Evolutionary conservation across 2,329 filamentous ascomycete genomes (phyloP).

Genomic region (Paecilomyces niveus): DNA sequence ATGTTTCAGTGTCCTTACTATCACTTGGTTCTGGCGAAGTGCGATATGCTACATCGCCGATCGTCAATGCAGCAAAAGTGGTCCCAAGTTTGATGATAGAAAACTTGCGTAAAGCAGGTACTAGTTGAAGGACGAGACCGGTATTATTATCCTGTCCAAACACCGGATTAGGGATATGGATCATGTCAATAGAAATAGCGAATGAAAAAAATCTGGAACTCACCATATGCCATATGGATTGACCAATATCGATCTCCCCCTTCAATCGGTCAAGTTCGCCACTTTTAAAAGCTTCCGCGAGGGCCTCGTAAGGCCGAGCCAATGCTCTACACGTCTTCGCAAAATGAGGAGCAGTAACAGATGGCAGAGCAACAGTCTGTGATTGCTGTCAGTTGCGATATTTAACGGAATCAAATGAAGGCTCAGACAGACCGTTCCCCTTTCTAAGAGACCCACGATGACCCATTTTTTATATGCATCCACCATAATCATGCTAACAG

Average conservation of each 20-base stretch:
- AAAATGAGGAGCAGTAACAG: conserved; percentile 47
- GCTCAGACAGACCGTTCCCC: conserved; percentile 49
- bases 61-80: conserved; percentile 60
- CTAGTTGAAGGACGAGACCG: conserved; percentile 62
- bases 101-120: conserved; percentile 65
- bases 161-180: conserved; percentile 1
- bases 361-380: conserved; percentile 46
- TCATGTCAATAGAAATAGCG: background rate
- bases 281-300: conserved; percentile 63
- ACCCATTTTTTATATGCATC: conserved; percentile 92
- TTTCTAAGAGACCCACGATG: conserved; percentile 63
- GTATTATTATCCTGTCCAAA: conserved; percentile 59
- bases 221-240: conserved; percentile 54
- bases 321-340: conserved; percentile 52
- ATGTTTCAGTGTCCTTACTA: conserved; percentile 22
- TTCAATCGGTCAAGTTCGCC: conserved; percentile 53
- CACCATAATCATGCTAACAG: conserved; percentile 68
- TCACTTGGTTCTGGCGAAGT: conserved; percentile 20
- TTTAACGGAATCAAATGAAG: background rate
- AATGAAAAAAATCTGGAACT: conserved; percentile 12
- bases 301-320: conserved; percentile 61
- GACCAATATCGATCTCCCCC: conserved; percentile 55
- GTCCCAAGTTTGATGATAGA: conserved; percentile 66
- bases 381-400: conserved; percentile 6
- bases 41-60: conserved; percentile 40